Percentiles rank a stretch among this genome's conserved stretches.
phyloP scores from a whole-genome alignment of 306 rosid species.

The Cyamopsis tetragonoloba region DNA sequence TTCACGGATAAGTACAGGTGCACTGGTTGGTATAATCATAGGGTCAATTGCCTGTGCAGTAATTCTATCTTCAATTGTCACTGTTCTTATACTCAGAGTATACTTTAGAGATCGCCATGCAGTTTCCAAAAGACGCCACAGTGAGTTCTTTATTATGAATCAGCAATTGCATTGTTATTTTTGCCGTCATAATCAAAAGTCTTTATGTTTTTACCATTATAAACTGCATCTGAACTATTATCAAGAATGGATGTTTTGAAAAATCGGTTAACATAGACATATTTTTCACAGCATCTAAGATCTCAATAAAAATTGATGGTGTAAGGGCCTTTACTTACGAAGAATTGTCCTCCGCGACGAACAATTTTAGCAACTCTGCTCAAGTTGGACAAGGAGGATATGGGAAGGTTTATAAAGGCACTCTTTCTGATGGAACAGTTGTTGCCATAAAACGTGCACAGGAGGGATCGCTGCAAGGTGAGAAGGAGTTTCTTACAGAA shows the following conservation, averaged over 20 bases:
- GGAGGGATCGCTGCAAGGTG: conserved; percentile 79
- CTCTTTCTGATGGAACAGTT: conserved; percentile 50
- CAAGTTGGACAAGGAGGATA: conserved; percentile 83
- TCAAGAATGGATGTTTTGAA: not conserved
- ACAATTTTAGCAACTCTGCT: conserved; percentile 54
- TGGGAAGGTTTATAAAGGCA: conserved; percentile 78
- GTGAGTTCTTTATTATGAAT: conserved; percentile 60
- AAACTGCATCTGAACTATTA: not conserved
- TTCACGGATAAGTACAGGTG: conserved; percentile 58
- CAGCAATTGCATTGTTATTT: conserved; percentile 12
- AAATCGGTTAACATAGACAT: conserved; percentile 21
- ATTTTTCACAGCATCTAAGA: conserved; percentile 49
- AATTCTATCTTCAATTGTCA: conserved; percentile 56
- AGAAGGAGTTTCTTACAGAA: conserved; percentile 84
- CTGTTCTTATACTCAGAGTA: conserved; percentile 55
- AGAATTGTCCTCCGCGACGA: conserved; percentile 65
- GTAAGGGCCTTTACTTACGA: conserved; percentile 53
- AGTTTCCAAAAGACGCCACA: conserved; percentile 47
- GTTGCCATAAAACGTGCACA: conserved; percentile 91
- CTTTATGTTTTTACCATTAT: conserved; percentile 1
- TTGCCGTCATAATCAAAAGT: not conserved
- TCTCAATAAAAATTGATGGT: conserved; percentile 60
- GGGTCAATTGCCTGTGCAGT: conserved; percentile 73
- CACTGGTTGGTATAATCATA: conserved; percentile 63
- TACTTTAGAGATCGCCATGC: conserved; percentile 31